Base-by-base conservation (phyloP, 129 eudicot species). In the Centaurea solstitialis region DNA sequence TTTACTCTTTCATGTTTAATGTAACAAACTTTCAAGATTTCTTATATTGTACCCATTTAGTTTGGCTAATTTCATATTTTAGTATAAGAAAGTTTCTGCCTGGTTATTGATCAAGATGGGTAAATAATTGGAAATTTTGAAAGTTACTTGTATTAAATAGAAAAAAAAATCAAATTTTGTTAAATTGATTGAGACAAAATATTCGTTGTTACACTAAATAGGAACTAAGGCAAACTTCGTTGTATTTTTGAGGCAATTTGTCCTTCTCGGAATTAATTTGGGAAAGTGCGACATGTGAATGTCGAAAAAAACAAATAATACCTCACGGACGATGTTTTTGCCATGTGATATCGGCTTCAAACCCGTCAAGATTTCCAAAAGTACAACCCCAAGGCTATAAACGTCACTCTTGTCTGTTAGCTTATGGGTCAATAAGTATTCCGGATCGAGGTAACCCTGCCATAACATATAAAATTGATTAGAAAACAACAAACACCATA, bases 361-460 rank as follows among this genome's bases (percentile, higher is more conserved):
- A 62, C 97, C 89, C 1, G 98, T 94, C 59, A 94, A 80, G 79
- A 94, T 87, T 90, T 94, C 98, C 65, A 94, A 76, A 80, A 91
- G 88, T 30, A 91, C 97, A 66, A 94, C 89, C 17, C 98, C 98
- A 79, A 94, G 87, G 91, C 98, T 94, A 78, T 94, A 94, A 13
- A 94, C 98, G 72, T 94, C 98, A 45, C 97, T 94, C 72, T 92
- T 94, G 79, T 87, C 86, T 0, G 98, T 91, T 73, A 91, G 61
- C 89, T 90, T 88, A 79, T 78, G 89, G 38, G 95, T 94, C 76
- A 92, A 79, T 61, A 90, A 87, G 85, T 94, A 94, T 67, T 94
- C 97, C 4, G 98, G 98, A 85, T 94, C 98, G 50, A 94, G 89
- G 73, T 94, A 94, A 38, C 98, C 98, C 98, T 94, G 90, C 84